Evolutionary conservation across 2,329 filamentous ascomycete genomes (phyloP), one percentile per base, ranked within the genome.

Genomic region (Talaromyces sp.): DNA sequence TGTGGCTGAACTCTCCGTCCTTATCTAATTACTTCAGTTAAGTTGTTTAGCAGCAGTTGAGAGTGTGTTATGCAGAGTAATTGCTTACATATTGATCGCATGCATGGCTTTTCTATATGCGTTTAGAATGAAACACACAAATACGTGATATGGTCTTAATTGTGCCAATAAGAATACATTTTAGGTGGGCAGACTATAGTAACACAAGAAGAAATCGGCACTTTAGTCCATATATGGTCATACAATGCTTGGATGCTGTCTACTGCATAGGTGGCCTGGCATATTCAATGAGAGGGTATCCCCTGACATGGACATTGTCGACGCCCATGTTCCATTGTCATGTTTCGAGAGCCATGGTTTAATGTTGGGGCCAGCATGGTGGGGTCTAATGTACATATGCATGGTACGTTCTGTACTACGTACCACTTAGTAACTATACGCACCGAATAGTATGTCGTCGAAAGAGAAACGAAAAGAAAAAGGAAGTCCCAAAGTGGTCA

Each of bases 351-450:
- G 35, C 35, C 35, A 38, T 38, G 35, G 21, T 46, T 46, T 19
- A 24, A 46, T 46, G 43, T 46, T 46, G 43, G 43, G 43, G 43
- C 14, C 14, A 35, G 41, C 41, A 8, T 24, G 11, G 19, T 46
- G 19, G 43, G 43, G n/a, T 46, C 17, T 11, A 46, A 21, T 19
- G 19, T 17, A 46, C 68, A 66, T 55, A 61, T 46, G 50, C 43
- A 32, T n/a, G 43, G 19, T 31, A 46, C n/a, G 19, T 21, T 21
- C 38, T 43, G 38, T 19, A 43, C 41, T 19, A 11, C 32, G 29
- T 31, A 31, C 3, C 11, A 38, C 8, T n/a, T 14, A 14, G 32
- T 35, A 14, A 2, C 35, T 38, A 38, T 17, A 17, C 4, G 5
- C 2, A 32, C 31, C 12, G 31, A 32, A 35, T 35, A 32, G n/a